phyloP scores from a whole-genome alignment of 805 yeast genomes.

The Cyberlindnera mycetangii region DNA sequence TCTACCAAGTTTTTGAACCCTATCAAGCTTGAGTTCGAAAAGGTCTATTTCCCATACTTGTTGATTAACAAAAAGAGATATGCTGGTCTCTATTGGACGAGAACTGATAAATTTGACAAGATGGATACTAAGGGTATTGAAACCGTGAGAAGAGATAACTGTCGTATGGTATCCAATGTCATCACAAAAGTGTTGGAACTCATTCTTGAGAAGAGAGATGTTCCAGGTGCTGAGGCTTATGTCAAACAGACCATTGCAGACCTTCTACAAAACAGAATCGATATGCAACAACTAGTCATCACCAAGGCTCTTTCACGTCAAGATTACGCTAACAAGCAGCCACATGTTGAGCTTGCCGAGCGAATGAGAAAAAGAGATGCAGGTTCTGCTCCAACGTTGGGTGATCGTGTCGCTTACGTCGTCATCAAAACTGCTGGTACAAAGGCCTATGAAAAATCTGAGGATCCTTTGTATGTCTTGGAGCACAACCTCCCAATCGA shows the following conservation, averaged over 20 bases:
- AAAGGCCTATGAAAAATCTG: constrained; percentile 92
- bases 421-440: constrained; percentile 77
- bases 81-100: constrained; percentile 97
- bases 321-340: constrained; percentile 94
- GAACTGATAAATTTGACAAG: constrained; percentile 87
- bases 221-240: constrained; percentile 75
- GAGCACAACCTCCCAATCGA: constrained; percentile 93
- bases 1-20: constrained; percentile 79
- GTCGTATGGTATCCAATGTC: constrained; percentile 91
- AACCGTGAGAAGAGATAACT: constrained; percentile 96
- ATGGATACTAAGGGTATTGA: constrained; percentile 99
- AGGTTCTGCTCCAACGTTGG: constrained; percentile 94
- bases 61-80: constrained; percentile 94
- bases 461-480: constrained; percentile 90
- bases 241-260: constrained; percentile 89
- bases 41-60: constrained; percentile 91
- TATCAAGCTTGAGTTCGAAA: constrained; percentile 92
- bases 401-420: constrained; percentile 98
- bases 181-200: constrained; percentile 85
- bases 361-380: constrained; percentile 95
- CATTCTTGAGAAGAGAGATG: constrained; percentile 85
- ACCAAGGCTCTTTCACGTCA: constrained; percentile 83
- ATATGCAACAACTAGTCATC: constrained; percentile 88
- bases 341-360: constrained; percentile 95
- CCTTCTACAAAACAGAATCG: constrained; percentile 84